Evolutionary conservation across 306 rosid genomes (phyloP).

Genomic region (Dryas drummondii): DNA sequence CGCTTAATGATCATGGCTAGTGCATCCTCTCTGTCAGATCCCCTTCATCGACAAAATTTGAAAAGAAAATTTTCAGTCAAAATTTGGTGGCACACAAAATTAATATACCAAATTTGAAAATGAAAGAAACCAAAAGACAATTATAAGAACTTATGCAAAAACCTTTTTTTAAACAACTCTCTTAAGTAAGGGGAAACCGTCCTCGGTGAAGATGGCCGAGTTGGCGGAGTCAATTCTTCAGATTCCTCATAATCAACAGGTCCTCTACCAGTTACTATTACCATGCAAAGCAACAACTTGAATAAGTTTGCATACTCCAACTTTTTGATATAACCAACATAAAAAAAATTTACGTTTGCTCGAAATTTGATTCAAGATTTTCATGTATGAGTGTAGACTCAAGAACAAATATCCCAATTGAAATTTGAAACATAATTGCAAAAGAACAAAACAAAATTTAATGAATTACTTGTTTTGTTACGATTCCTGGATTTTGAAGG

Average conservation of each 20-base stretch:
- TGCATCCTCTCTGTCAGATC: constrained; percentile 29
- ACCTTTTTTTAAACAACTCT: constrained; percentile 20
- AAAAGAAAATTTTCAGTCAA: constrained; percentile 7
- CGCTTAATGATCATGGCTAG: constrained; percentile 10
- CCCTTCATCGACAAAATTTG: constrained; percentile 23
- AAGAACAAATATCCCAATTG: too few species aligned
- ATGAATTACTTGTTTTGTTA: not conserved
- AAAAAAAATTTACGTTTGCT: not conserved
- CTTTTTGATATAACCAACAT: not conserved
- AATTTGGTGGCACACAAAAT: not conserved
- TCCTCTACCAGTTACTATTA: not conserved
- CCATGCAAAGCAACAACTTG: not conserved
- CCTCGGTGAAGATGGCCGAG: not conserved
- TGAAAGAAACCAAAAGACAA: not conserved
- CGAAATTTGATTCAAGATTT: too few species aligned
- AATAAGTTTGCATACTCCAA: not conserved
- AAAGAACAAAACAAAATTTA: not conserved
- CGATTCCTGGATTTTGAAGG: not conserved
- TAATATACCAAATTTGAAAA: not conserved
- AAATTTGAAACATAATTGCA: not conserved
- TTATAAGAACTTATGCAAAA: not conserved
- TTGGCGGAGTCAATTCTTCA: not conserved
- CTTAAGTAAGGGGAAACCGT: not conserved
- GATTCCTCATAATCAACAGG: not conserved
- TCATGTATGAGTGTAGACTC: too few species aligned